These are phyloP conservation scores for Paraphaeosphaeria sporulosa DNA, from an alignment of 2,329 filamentous ascomycete species.

Conservation along the genomic window DNA sequence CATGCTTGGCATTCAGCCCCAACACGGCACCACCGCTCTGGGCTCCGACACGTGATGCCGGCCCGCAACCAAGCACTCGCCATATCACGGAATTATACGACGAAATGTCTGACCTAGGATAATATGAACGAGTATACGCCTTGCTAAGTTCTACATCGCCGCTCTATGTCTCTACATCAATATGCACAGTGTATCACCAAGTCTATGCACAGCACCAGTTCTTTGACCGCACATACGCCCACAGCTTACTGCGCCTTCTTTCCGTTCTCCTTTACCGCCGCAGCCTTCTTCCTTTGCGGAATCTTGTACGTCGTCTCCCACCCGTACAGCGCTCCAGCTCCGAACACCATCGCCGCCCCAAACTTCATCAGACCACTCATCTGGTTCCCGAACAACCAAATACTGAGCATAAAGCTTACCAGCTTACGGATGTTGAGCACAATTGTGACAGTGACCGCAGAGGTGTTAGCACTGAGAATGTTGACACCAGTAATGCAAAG, in stretches of 20 bases:
- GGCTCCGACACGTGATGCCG: constrained; percentile 12
- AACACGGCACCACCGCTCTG: background rate
- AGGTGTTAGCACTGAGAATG: constrained; percentile 85
- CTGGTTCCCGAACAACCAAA: constrained; percentile 91
- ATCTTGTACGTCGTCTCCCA: constrained; percentile 68
- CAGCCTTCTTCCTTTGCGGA: constrained; percentile 47
- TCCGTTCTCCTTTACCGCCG: constrained; percentile 26
- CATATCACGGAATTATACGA: too few species aligned
- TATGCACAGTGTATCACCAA: background rate
- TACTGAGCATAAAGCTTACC: constrained; percentile 87
- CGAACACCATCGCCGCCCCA: constrained; percentile 86
- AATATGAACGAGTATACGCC: background rate
- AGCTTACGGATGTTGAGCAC: constrained; percentile 95
- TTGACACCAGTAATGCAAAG: constrained; percentile 96
- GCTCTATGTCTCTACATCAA: background rate
- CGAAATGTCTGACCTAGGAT: too few species aligned
- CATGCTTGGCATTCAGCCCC: constrained; percentile 7
- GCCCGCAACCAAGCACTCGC: too few species aligned
- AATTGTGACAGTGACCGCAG: constrained; percentile 94
- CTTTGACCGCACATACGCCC: background rate
- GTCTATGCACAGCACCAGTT: background rate
- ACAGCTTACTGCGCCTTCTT: constrained; percentile 36
- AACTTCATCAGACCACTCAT: constrained; percentile 78
- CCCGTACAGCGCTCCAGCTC: constrained; percentile 89
- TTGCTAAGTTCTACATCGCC: background rate